Evolutionary conservation across 208 protist genomes (phyloP).

Genomic region (Novymonas esmeraldas): DNA sequence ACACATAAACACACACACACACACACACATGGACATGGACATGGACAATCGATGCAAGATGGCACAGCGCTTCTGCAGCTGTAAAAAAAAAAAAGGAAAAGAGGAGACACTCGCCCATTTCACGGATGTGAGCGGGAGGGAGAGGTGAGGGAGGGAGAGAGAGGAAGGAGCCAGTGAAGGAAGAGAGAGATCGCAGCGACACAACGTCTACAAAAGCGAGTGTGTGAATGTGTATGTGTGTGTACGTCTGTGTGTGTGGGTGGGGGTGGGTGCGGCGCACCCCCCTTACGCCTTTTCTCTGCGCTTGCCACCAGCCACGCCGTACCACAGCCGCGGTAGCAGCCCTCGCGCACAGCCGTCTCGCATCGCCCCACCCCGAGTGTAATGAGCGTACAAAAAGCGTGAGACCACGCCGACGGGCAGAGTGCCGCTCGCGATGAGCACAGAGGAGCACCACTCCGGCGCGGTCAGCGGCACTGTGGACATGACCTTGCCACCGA

Average conservation of each 20-base stretch:
- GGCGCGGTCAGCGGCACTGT: slow-evolving; percentile 68
- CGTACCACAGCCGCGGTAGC: slow-evolving; percentile 9
- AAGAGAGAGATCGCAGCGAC: background rate
- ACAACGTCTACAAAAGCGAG: background rate
- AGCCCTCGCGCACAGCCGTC: slow-evolving; percentile 11
- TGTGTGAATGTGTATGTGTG: too few relatives aligned
- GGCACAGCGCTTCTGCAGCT: too few relatives aligned
- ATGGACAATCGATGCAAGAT: too few relatives aligned
- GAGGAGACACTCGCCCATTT: background rate
- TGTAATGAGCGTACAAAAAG: slow-evolving; percentile 30
- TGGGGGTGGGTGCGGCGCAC: too few relatives aligned
- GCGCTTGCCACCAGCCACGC: background rate
- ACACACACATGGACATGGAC: background rate
- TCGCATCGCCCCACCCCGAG: too few relatives aligned
- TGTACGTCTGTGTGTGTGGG: too few relatives aligned
- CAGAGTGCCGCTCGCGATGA: slow-evolving; percentile 51
- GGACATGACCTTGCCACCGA: slow-evolving; percentile 78
- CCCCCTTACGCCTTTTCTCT: slow-evolving; percentile 11
- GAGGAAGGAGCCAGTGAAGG: background rate
- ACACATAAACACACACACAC: background rate
- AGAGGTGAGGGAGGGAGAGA: too few relatives aligned
- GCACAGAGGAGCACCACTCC: slow-evolving; percentile 70
- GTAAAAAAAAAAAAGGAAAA: background rate
- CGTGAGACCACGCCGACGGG: slow-evolving; percentile 45
- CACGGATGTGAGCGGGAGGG: too few relatives aligned